Conservation (phyloP, 805 yeast species). For the Yarrowia sp. region DNA sequence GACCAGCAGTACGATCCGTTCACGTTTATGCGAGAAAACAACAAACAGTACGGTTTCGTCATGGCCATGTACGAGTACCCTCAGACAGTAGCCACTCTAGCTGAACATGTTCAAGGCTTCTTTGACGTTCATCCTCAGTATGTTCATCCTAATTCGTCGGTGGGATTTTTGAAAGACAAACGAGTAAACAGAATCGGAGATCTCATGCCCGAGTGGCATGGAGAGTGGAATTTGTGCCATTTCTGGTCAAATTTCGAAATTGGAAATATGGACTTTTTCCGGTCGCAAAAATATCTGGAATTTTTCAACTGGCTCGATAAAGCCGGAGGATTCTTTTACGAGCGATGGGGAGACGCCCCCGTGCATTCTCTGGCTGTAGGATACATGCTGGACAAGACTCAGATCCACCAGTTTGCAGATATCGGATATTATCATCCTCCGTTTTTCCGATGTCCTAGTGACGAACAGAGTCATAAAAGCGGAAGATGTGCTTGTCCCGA, state of each 20-base stretch:
- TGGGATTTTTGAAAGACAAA: conserved; percentile 56
- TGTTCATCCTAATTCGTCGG: conserved; percentile 62
- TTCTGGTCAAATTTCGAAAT: conserved; percentile 87
- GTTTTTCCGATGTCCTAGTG: conserved; percentile 47
- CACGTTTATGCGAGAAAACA: conserved; percentile 67
- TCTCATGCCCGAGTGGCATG: conserved; percentile 47
- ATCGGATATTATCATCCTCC: conserved; percentile 79
- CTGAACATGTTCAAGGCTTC: conserved; percentile 69
- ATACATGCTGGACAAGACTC: conserved; percentile 54
- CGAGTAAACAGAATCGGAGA: conserved; percentile 45
- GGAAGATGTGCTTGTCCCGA: conserved; percentile 42
- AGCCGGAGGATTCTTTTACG: conserved; percentile 83
- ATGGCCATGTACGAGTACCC: conserved; percentile 78
- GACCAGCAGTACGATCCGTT: conserved; percentile 76
- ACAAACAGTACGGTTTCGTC: conserved; percentile 84
- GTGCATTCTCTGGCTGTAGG: conserved; percentile 73
- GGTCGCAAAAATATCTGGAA: conserved; percentile 62
- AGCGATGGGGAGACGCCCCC: conserved; percentile 96
- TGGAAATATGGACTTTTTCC: conserved; percentile 70
- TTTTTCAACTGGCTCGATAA: conserved; percentile 68
- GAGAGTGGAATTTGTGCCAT: conserved; percentile 77
- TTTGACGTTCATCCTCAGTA: conserved; percentile 57
- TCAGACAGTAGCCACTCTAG: conserved; percentile 82
- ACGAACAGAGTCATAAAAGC: conserved; percentile 36
- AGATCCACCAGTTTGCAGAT: conserved; percentile 76